A percentile compares a stretch with the other conserved stretches of the same genome.
phyloP scores from a whole-genome alignment of 805 yeast species.

The Pichia eremophila region DNA sequence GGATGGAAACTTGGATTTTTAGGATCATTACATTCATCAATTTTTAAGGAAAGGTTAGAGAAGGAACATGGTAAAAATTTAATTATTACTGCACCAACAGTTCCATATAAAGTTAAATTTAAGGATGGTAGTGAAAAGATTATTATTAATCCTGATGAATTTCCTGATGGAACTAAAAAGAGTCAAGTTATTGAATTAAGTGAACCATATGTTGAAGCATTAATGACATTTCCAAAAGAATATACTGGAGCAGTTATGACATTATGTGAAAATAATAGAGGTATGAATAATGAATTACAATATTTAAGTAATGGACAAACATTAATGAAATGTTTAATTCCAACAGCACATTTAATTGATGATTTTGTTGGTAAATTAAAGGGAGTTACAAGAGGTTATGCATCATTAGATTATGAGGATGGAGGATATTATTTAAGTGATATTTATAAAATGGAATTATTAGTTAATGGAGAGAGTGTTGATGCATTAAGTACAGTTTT shows the following conservation, averaged over 20 bases:
- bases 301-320: conserved; percentile 77
- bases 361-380: conserved; percentile 92
- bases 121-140: conserved; percentile 54
- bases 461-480: conserved; percentile 81
- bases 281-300: conserved; percentile 69
- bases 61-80: conserved; percentile 91
- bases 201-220: conserved; percentile 86
- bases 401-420: conserved; percentile 91
- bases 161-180: conserved; percentile 53
- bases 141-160: conserved; percentile 86
- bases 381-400: conserved; percentile 85
- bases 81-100: conserved; percentile 92
- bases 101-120: conserved; percentile 75
- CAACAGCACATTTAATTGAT: conserved; percentile 84
- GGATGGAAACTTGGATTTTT: conserved; percentile 97
- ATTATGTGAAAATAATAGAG: conserved; percentile 77
- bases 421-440: conserved; percentile 76
- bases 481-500: conserved; percentile 90
- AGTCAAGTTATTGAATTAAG: conserved; percentile 39
- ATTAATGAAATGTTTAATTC: conserved; percentile 66
- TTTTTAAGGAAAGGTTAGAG: conserved; percentile 82
- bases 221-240: conserved; percentile 86
- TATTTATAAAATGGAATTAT: conserved; percentile 76
- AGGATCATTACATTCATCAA: conserved; percentile 92
- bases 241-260: conserved; percentile 81